phyloP scores from a whole-genome alignment of 2,329 filamentous ascomycete species.

The Thermothelomyces thermophilus region DNA sequence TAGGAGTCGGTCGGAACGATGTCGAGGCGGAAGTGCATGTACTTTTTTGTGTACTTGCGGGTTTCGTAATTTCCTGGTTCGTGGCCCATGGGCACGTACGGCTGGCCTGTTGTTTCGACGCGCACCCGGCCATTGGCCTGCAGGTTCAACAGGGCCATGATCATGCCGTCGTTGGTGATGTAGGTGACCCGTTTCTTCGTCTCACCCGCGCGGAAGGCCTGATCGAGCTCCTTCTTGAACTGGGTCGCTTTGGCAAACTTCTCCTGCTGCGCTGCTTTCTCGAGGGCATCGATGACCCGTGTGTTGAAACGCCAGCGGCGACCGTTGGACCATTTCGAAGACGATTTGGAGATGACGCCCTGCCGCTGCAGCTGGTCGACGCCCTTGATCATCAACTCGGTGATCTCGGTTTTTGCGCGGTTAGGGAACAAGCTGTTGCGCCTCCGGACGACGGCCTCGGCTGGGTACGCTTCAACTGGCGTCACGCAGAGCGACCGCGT shows the following conservation, averaged over 20 bases:
- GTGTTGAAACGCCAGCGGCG: conserved; percentile 59
- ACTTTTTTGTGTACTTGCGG: conserved; percentile 58
- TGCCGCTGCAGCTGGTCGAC: conserved; percentile 43
- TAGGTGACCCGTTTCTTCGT: conserved; percentile 42
- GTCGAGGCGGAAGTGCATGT: conserved; percentile 58
- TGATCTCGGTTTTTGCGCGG: conserved; percentile 34
- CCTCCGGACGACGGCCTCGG: conserved; percentile 42
- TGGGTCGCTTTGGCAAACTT: conserved; percentile 52
- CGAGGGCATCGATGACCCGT: conserved; percentile 49
- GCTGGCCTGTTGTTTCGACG: conserved; percentile 48
- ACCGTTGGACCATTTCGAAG: conserved; percentile 51
- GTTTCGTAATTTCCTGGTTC: conserved; percentile 65
- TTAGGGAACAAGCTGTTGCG: conserved; percentile 42
- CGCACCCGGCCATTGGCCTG: conserved; percentile 52
- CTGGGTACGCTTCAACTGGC: conserved; percentile 41
- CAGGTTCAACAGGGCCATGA: conserved; percentile 62
- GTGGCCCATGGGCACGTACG: conserved; percentile 62
- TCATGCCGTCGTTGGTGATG: conserved; percentile 54
- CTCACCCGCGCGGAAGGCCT: conserved; percentile 40
- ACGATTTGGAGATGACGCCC: conserved; percentile 53
- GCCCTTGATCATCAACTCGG: conserved; percentile 40
- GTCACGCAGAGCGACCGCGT: conserved; percentile 54
- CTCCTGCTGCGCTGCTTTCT: conserved; percentile 46
- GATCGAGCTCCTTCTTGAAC: conserved; percentile 56
- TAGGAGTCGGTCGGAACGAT: conserved; percentile 54